Percentiles rank a stretch among this genome's conserved stretches.
These are phyloP conservation scores for Alternaria solani DNA, from an alignment of 2,329 filamentous ascomycete species.

Conservation along the genomic window DNA sequence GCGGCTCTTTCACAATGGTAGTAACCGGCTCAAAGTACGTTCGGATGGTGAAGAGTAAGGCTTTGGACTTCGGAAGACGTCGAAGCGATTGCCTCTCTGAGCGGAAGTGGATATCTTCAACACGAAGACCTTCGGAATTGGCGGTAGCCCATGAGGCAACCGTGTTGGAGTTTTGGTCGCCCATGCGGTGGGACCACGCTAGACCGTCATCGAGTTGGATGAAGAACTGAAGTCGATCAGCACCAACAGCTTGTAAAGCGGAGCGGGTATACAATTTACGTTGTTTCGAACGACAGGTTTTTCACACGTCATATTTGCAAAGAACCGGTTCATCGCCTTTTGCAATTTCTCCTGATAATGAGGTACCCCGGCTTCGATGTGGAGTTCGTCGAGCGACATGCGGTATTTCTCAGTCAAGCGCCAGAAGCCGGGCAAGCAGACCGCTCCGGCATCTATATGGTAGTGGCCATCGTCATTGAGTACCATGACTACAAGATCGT, in stretches of 20 bases:
- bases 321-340: constrained; percentile 8
- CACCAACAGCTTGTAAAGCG: neutral
- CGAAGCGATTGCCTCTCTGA: constrained; percentile 1
- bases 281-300: constrained; percentile 5
- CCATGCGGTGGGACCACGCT: constrained; percentile 6
- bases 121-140: neutral
- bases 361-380: constrained; percentile 6
- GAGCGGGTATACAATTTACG: neutral
- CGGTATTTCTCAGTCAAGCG: constrained; percentile 6
- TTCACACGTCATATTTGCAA: constrained; percentile 5
- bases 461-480: constrained; percentile 7
- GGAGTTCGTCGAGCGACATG: constrained; percentile 3
- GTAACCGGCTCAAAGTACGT: constrained; percentile 8
- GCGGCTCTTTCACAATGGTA: constrained; percentile 5
- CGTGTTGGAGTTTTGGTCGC: constrained; percentile 1
- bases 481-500: constrained; percentile 4
- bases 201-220: constrained; percentile 7
- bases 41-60: neutral
- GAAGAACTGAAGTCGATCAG: neutral
- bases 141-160: constrained; percentile 7
- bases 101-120: constrained; percentile 7
- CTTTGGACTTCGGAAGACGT: constrained; percentile 3
- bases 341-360: constrained; percentile 5
- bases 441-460: constrained; percentile 6
- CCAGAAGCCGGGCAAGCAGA: constrained; percentile 7